phyloP scores from a whole-genome alignment of 305 asterid species.

The Fraxinus latifolia region DNA sequence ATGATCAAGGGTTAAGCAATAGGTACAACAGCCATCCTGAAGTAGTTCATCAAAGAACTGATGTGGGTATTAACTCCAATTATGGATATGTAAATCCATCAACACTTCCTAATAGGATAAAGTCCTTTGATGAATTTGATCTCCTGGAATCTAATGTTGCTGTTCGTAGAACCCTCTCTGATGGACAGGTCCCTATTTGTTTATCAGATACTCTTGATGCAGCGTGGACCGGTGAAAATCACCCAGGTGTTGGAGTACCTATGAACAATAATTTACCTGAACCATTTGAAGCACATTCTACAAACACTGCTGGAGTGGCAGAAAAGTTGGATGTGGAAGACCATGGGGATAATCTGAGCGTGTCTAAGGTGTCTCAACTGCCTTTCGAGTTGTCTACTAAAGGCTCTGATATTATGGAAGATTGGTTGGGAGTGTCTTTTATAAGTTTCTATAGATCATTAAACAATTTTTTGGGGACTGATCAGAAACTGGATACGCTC shows the following conservation, averaged over 20 bases:
- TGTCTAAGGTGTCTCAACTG: conserved; percentile 37
- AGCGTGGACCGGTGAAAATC: conserved; percentile 83
- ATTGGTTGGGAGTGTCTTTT: conserved; percentile 79
- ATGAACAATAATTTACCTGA: conserved; percentile 41
- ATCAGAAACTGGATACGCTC: conserved; percentile 60
- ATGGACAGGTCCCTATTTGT: conserved; percentile 61
- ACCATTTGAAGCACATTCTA: conserved; percentile 36
- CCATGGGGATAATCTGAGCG: conserved; percentile 38
- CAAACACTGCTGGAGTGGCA: conserved; percentile 33
- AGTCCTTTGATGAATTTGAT: conserved; percentile 35
- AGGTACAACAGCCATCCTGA: conserved; percentile 26
- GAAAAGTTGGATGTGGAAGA: conserved; percentile 52
- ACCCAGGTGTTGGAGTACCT: conserved; percentile 31
- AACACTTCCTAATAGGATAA: conserved; percentile 31
- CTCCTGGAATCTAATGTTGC: conserved; percentile 37
- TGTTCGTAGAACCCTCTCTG: conserved; percentile 57
- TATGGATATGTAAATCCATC: conserved; percentile 28
- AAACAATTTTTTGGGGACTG: conserved; percentile 50
- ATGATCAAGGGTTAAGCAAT: conserved; percentile 28
- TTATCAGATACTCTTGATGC: conserved; percentile 85
- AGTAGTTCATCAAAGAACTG: conserved; percentile 33
- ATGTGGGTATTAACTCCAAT: conserved; percentile 27
- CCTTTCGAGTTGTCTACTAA: conserved; percentile 42
- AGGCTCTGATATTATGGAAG: conserved; percentile 55
- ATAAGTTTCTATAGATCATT: conserved; percentile 58